Base-by-base conservation (phyloP, 2,329 filamentous ascomycete species). In the Fusarium keratoplasticum region DNA sequence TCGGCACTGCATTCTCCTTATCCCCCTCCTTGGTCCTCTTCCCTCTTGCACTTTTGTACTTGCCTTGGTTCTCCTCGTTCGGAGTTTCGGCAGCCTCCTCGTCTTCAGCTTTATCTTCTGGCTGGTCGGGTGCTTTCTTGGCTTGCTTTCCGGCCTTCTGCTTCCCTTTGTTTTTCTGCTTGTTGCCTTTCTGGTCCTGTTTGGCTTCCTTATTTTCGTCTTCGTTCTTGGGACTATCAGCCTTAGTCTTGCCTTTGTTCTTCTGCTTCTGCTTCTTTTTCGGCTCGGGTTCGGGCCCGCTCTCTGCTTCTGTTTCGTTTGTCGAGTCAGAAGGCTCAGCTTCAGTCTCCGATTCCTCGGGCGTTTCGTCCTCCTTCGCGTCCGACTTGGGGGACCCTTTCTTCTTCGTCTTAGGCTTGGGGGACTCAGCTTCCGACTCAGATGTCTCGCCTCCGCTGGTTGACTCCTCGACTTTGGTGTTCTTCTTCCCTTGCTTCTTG, bases 41-140 rank as follows among this genome's bases (percentile, higher is more conserved):
- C 9, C 33, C 55, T 36, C 58, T 69, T 38, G 59, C 57, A 9
- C 72, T 71, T 42, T 57, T 68, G 4, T 31, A 70, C 59, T 73
- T 77, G 67, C 67, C 67, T 72, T 78, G 67, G 66, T 76, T 67
- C 58, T 67, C n/a, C 22, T 71, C 64, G 38, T 57, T 52, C 35
- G 67, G n/a, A 8, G 69, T 31, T 40, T 67, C 61, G 13, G 60
- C 59, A 44, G 55, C 64, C 16, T 68, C 60, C 14, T 67, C 64
- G 36, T 69, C 44, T 52, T 68, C 64, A 16, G 62, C 38, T 25
- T 64, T 33, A 10, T 67, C 54, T 13, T 73, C 62, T 35, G 67
- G 29, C 7, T 68, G 61, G 2, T 69, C 71, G 10, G 61, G 64
- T 29, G 61, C 50, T 44, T 71, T 31, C 27, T 54, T 29, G 18